phyloP scores from a whole-genome alignment of 2,329 filamentous ascomycete species.

The Lachnellula hyalina region DNA sequence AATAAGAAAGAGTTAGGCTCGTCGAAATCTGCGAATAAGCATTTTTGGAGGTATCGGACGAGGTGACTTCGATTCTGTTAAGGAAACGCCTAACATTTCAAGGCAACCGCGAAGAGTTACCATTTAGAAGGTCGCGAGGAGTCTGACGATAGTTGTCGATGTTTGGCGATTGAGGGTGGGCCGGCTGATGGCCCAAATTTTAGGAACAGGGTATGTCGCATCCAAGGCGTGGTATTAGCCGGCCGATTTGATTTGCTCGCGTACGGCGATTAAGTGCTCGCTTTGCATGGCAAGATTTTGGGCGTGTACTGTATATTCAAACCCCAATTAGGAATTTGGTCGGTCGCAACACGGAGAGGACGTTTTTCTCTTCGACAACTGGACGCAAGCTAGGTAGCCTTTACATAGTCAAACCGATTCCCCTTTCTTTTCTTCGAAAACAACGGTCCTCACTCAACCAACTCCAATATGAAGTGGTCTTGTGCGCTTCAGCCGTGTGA shows the following conservation, averaged over 20 bases:
- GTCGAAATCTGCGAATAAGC: constrained; percentile 18
- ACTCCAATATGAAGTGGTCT: constrained; percentile 12
- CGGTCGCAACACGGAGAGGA: background rate
- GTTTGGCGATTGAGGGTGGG: constrained; percentile 7
- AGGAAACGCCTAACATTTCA: constrained; percentile 16
- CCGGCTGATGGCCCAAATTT: constrained; percentile 6
- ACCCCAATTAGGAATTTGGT: constrained; percentile 2
- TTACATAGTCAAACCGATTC: no score
- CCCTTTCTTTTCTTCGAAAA: no score
- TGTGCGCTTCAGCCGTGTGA: constrained; percentile 4
- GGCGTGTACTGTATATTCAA: constrained; percentile 3
- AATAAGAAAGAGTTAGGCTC: no score
- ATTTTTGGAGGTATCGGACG: constrained; percentile 15
- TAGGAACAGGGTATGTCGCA: constrained; percentile 3
- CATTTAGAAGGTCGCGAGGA: background rate
- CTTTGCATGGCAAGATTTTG: constrained; percentile 8
- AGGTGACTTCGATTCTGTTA: constrained; percentile 13
- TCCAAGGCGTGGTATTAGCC: constrained; percentile 4
- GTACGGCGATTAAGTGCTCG: constrained; percentile 4
- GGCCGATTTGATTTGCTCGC: constrained; percentile 8
- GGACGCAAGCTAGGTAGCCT: no score
- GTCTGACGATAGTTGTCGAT: constrained; percentile 8
- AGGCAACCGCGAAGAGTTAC: constrained; percentile 11
- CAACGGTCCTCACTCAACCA: background rate
- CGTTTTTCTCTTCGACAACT: background rate